Conservation (phyloP, 73 alveolate genomes). For the Strombidium stylifer region DNA sequence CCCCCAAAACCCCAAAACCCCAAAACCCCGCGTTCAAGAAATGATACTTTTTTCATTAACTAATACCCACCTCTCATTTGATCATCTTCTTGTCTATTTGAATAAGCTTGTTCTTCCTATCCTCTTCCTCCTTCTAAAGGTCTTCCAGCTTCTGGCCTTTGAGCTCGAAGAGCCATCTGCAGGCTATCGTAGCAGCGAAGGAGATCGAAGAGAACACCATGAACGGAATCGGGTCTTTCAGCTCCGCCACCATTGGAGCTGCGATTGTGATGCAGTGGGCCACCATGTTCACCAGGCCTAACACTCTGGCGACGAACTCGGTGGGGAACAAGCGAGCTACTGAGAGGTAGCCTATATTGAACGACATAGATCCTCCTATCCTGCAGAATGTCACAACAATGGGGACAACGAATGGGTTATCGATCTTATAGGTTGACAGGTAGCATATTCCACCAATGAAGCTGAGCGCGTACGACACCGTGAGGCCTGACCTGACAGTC, state of each 20-base stretch:
- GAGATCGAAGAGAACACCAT: not conserved
- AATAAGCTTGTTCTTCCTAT: no score
- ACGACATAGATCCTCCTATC: no score
- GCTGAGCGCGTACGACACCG: not conserved
- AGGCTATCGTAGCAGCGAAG: not conserved
- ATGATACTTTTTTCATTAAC: no score
- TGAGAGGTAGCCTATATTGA: slow-evolving; percentile 20
- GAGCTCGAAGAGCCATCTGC: no score
- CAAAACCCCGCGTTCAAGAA: no score
- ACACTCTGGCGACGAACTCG: slow-evolving; percentile 3
- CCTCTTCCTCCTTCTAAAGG: no score
- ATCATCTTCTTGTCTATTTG: no score
- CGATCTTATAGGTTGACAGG: slow-evolving; percentile 4
- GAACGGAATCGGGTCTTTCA: slow-evolving; percentile 33
- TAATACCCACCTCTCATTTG: no score
- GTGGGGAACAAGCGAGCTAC: slow-evolving; percentile 35
- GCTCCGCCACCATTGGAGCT: slow-evolving; percentile 48
- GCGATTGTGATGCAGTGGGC: slow-evolving; percentile 20
- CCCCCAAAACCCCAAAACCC: no score
- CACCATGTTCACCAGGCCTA: slow-evolving; percentile 25
- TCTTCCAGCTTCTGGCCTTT: no score
- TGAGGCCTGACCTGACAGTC: not conserved
- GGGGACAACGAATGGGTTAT: slow-evolving; percentile 19
- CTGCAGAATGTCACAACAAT: slow-evolving; percentile 10
- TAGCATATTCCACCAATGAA: slow-evolving; percentile 13